Conservation (phyloP, 169 alveolate species). For the Plasmodium vivax region DNA sequence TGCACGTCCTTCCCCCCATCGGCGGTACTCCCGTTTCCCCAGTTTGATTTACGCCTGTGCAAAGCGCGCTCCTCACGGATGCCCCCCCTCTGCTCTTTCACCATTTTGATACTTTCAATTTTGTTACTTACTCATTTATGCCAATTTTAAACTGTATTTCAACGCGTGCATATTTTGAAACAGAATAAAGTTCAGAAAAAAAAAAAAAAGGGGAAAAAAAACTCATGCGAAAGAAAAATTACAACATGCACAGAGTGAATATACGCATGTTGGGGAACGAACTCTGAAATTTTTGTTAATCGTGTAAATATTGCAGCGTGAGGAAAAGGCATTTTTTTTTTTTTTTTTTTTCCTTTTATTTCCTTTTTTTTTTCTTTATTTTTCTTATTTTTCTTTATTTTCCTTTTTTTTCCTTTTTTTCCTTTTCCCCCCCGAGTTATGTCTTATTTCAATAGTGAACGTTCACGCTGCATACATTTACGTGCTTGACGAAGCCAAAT, state of each 20-base stretch:
- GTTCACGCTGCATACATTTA: slow-evolving; percentile 19
- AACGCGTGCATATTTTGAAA: slow-evolving; percentile 4
- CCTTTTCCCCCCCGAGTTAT: neutral
- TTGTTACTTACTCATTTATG: slow-evolving; percentile 17
- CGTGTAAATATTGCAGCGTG: slow-evolving; percentile 8
- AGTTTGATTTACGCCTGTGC: slow-evolving; percentile 21
- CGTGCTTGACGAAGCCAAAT: slow-evolving; percentile 6
- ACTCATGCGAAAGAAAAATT: neutral
- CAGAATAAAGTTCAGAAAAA: slow-evolving; percentile 12
- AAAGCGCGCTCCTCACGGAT: neutral
- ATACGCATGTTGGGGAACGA: neutral
- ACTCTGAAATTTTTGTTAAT: slow-evolving; percentile 24
- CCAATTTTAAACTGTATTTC: slow-evolving; percentile 27
- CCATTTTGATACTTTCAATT: slow-evolving; percentile 54
- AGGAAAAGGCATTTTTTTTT: neutral
- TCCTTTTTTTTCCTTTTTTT: neutral
- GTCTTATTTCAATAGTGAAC: slow-evolving; percentile 32
- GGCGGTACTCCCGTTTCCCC: neutral
- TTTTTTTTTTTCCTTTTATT: neutral
- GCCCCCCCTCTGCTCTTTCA: neutral
- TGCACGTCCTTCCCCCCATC: neutral
- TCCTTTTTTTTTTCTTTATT: neutral
- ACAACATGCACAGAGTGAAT: neutral
- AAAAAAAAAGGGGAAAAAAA: slow-evolving; percentile 1
- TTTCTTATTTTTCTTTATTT: neutral